These are phyloP conservation scores for Tolypocladium nubicola DNA, from an alignment of 2,329 filamentous ascomycete genomes.

Conservation along the genomic window DNA sequence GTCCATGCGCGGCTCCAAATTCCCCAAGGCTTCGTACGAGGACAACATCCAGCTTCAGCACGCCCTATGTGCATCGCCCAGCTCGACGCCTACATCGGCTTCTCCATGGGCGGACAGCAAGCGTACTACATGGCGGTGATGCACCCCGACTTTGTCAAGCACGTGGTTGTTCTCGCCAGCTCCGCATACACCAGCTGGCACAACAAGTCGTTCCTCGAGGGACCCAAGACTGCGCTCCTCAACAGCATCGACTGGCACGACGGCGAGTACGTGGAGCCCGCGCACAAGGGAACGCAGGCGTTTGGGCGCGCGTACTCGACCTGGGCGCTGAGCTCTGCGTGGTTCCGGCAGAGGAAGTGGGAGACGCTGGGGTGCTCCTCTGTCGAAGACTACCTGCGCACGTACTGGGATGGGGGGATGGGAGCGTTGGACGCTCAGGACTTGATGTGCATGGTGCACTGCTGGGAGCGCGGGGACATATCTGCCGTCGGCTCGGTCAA, in stretches of 20 bases:
- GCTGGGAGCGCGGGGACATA: background rate
- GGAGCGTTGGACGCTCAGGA: background rate
- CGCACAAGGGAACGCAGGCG: background rate
- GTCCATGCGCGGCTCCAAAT: background rate
- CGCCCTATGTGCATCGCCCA: background rate
- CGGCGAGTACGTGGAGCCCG: background rate
- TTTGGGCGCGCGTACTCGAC: slow-evolving; percentile 5
- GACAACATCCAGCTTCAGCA: background rate
- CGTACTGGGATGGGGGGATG: background rate
- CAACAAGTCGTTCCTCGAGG: slow-evolving; percentile 6
- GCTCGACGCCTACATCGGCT: background rate
- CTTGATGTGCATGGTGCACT: background rate
- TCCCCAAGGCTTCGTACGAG: background rate
- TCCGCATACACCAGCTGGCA: slow-evolving; percentile 6
- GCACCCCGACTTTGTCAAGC: background rate
- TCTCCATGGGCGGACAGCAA: background rate
- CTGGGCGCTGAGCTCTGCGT: slow-evolving; percentile 1
- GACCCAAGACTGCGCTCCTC: slow-evolving; percentile 4
- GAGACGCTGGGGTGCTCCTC: slow-evolving; percentile 3
- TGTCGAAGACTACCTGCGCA: background rate
- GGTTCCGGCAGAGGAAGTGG: slow-evolving; percentile 6
- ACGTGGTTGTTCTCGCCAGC: background rate
- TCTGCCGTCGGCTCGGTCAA: background rate
- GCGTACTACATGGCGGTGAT: background rate
- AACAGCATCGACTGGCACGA: slow-evolving; percentile 2